Base-by-base conservation (phyloP, 331 rosid genomes). In the Quercus phellos region DNA sequence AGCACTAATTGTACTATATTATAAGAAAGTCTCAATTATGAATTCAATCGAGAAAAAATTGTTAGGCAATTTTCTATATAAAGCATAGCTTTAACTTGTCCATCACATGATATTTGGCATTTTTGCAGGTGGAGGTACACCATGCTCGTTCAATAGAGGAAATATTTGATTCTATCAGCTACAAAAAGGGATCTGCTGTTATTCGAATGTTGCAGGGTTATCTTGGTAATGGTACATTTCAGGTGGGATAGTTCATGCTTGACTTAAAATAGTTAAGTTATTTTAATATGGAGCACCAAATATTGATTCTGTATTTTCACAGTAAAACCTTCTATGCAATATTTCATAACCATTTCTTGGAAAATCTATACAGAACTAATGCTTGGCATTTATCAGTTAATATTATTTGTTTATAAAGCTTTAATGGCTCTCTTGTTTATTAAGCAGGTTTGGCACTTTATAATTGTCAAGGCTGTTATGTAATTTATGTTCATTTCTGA, bases 51-150 rank as follows among this genome's bases (percentile, higher is more conserved):
- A 43, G 73, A 55, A 42, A 54, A 34, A 4, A 8, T 30, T 22
- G 29, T 29, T 73, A 54, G n/a, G 32, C 13, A 51, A 29, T 51
- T 38, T 38, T 38, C 46, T 9, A 38, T 38, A 38, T 38, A 38
- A 38, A 38, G 46, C 46, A 8, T 38, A 2, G 56, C 63, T 78
- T 70, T 19, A 34, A 21, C 22, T 6, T 51, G 13, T 14, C 13
- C 22, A 10, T 66, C 26, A 14, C 53, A 64, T 74, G 2, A 64
- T 68, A 50, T 59, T 70, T 78, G 72, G 26, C 73, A 58, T 73
- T 24, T 61, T 71, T 86, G 32, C 89, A 90, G 94, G 89, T 90
- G 70, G 90, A 87, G 75, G 73, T 90, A 79, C 80, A 79, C 51
- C 85, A 79, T 42, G 90, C 92, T 72, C 86, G 85, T 42, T 86